Base-by-base conservation (phyloP, 129 eudicot genomes). In the Rutidosis leptorrhynchoides region DNA sequence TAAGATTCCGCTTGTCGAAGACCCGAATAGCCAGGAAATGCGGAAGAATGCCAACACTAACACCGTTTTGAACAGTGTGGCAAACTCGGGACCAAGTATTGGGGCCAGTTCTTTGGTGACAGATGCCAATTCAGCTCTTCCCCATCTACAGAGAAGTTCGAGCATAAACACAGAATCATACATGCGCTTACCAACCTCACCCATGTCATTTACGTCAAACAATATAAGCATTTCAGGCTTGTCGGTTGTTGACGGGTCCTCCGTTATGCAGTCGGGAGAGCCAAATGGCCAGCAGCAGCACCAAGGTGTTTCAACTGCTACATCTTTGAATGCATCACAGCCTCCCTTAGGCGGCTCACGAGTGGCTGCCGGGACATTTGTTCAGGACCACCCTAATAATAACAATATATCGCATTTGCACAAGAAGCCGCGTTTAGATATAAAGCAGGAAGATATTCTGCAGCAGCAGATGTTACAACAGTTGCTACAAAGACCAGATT, bases 381-480 rank as follows among this genome's bases (percentile, higher is more conserved):
- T 79, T 58, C 96, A 83, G 72, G 96, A 92, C 12, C 15, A 60
- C n/a, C n/a, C n/a, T n/a, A n/a, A n/a, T n/a, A n/a, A n/a, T n/a
- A n/a, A n/a, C 33, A 81, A 83, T 22, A 58, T 77, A 20, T 82
- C 95, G 1, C 96, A 89, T 46, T 63, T 89, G 54, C 99, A 89
- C 33, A 94, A 94, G 92, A 94, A 84, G 74, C 99, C 97, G 21
- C 90, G 97, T 24, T 74, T 84, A 72, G 95, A 94, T 71, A 73
- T 84, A 21, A 89, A 89, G 82, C 95, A 84, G 74, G 99, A 89
- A 62, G 99, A 86, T 46, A 78, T 82, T 62, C 6, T 82, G 78
- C 96, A 82, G 48, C 92, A 84, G 54, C 99, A 94, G 73, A 84
- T 86, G 72, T 45, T 94, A 64, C 96, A 89, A 22, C 99, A 94